Evolutionary conservation across 148 eudicot species (phyloP), one percentile per base, ranked within the genome.

Genomic region (Rhododendron griersonianum): DNA sequence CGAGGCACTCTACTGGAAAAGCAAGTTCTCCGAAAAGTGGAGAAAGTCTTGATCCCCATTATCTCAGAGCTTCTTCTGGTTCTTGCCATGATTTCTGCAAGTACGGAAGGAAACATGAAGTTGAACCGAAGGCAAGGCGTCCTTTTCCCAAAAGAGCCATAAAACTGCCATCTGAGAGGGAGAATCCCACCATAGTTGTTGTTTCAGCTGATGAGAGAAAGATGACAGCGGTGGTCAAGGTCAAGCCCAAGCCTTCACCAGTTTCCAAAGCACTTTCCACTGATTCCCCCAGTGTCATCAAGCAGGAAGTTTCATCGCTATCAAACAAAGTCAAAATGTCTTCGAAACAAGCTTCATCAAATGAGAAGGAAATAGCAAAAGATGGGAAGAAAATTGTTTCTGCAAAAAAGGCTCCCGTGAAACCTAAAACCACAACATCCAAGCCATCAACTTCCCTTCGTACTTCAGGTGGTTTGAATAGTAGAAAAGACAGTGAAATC

Each of bases 61-160:
- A 94, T 89, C 98, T 96, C 74, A 91, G 94, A 91, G 93, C 98
- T 55, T 93, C 97, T n/a, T 89, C 94, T 78, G 98, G 98, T 81
- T 97, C 99, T 63, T 95, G 99, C 83, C 98, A 94, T 85, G 99
- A 95, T 85, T 83, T 89, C 76, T 97, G 99, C 88, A 95, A 95
- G 88, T 90, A 89, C 47, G 98, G 95, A 19, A 90, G 57, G 65
- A 88, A 91, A 78, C 93, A 91, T 83, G 87, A 47, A 81, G 83
- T 88, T 75, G 92, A 89, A 86, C 84, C 57, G 25, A 94, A 92
- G 87, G 84, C 91, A 33, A 55, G 84, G 90, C 87, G 82, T 30
- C 89, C 89, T 79, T 23, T 53, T 51, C 61, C 86, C 61, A 92
- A 86, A 88, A 94, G 91, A 84, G 84, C 57, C 47, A 82, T 87